Evolutionary conservation across 148 eudicot genomes (phyloP), one percentile per base, ranked within the genome.

Genomic region (Spergularia marina): DNA sequence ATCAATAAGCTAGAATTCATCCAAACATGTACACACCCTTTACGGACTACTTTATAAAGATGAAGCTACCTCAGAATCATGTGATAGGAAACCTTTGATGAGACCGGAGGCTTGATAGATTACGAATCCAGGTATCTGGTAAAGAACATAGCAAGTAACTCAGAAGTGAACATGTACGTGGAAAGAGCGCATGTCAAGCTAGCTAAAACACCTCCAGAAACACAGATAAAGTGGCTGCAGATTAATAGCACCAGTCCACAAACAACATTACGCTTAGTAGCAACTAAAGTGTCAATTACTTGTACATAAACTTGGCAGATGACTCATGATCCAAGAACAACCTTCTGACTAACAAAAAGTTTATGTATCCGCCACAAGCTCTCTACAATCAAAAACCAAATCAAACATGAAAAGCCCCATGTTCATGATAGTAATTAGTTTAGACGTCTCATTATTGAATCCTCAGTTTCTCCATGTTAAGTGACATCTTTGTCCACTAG

Each of bases 111-210:
- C 86, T 73, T 91, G 78, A 64, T 90, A 91, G n/a, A 77, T 79
- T 73, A 84, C 98, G 82, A 87, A 94, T 67, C 83, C 95, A 6
- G 98, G 98, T 80, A 94, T 91, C 98, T 94, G 74, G 56, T 79
- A 40, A 77, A n/a, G 66, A 78, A 77, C 34, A 75, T 67, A 36
- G 23, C 49, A 69, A 67, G 69, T 66, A 52, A 12, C 59, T 65
- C 59, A 52, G 68, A 53, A 55, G 30, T 10, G 25, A 74, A 14
- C 0, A 4, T 63, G 67, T 63, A 12, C 41, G 17, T 13, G 18
- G 30, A 63, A 63, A 15, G 17, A 63, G 67, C 14, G 34, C 36
- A 73, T 54, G 30, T 11, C 14, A 59, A 71, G 41, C 16, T 36
- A 47, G 15, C 65, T 40, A 15, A 64, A 65, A 54, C 14, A 10